Percentiles rank a stretch among this genome's conserved stretches.
These are phyloP conservation scores for Hippophae rhamnoides DNA, from an alignment of 306 rosid genomes.

Conservation along the genomic window DNA sequence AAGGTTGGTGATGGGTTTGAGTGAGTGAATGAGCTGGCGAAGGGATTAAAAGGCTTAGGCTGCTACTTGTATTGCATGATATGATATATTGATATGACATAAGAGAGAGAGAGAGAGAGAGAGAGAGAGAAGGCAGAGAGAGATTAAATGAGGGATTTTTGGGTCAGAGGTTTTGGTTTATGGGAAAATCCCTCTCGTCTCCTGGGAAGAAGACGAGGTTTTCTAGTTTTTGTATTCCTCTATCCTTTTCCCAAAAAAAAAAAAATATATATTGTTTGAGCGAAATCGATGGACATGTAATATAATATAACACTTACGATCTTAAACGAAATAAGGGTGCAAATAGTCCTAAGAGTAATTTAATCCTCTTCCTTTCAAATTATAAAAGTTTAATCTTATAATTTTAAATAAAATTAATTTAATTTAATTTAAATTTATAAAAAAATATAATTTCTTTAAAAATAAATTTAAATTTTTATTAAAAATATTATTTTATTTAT, in stretches of 20 bases:
- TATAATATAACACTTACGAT: no score
- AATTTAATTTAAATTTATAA: no score
- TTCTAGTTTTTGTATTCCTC: constrained; percentile 18
- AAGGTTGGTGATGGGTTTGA: constrained; percentile 46
- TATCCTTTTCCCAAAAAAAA: background rate
- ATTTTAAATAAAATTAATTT: no score
- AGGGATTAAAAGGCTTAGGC: constrained; percentile 30
- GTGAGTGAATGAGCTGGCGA: constrained; percentile 63
- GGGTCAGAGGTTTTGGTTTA: constrained; percentile 33
- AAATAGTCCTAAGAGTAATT: no score
- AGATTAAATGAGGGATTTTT: constrained; percentile 18
- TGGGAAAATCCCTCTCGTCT: constrained; percentile 42
- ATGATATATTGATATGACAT: constrained; percentile 73
- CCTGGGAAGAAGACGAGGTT: constrained; percentile 40
- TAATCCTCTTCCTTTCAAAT: no score
- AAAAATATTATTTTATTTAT: no score
- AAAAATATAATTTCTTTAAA: no score
- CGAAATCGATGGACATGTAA: no score
- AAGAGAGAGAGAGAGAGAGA: constrained; percentile 15
- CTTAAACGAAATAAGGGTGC: no score
- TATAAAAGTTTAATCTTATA: no score
- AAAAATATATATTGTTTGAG: no score
- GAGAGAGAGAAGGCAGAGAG: constrained; percentile 12
- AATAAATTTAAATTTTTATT: no score
- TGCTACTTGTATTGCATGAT: constrained; percentile 56